Base-by-base conservation (phyloP, 2,329 filamentous ascomycete species). In the Aspergillus sp. region DNA sequence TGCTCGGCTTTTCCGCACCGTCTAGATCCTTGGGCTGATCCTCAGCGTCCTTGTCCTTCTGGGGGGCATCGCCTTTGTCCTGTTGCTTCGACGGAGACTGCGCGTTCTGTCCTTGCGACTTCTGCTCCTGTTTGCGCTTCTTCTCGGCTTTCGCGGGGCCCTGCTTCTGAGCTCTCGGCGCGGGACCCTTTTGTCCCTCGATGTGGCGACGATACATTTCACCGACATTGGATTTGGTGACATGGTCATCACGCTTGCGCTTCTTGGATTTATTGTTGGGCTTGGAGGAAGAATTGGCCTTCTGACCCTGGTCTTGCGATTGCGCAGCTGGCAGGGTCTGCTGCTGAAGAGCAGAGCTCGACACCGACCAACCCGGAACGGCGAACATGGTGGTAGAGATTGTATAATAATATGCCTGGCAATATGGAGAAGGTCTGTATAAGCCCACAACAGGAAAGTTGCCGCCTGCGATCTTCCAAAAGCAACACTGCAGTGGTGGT, bases 291-390 rank as follows among this genome's bases (percentile, higher is more conserved):
- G 64, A 61, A 60, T 66, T 63, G 51, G 59, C 45, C 38, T 70
- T 65, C 58, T 70, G 69, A 48, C 78, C 70, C 16, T 79, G 79
- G 69, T 92, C 88, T 20, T 85, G 74, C 69, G 83, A 81, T 52
- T 88, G 81, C 47, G 88, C 82, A 16, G 68, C 65, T 56, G 65
- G 66, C 56, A 80, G 76, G 16, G 77, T 81, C 73, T 96, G 90
- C 25, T 84, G 74, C 72, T 90, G 91, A 58, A 95, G 82, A 48
- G 76, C 77, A 60, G 85, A 83, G 56, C 87, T 81, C 51, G 89
- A 84, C 32, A 97, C 80, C 36, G 90, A 90, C 92, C 93, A 97
- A 62, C 94, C 94, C 65, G 89, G 89, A 25, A 97, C 92, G 9
- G 91, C 87, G 72, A 97, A 97, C 93, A 97, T 73, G 55, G 31